These are phyloP conservation scores for Ziziphus jujuba DNA, from an alignment of 306 rosid genomes.

Conservation along the genomic window DNA sequence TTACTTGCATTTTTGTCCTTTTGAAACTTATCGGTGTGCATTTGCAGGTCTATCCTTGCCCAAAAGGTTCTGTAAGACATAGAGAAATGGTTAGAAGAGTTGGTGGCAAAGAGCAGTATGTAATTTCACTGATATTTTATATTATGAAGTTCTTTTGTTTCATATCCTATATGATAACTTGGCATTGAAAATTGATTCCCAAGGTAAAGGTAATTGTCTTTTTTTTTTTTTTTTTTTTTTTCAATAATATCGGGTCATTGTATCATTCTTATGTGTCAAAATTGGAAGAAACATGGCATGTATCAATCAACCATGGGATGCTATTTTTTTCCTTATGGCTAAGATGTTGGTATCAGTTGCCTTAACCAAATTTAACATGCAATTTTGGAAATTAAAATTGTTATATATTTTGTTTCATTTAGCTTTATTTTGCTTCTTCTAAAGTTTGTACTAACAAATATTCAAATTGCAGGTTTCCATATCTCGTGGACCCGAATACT, in stretches of 20 bases:
- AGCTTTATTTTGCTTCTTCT: background rate
- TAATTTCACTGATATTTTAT: slow-evolving; percentile 21
- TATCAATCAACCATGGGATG: background rate
- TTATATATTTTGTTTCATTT: background rate
- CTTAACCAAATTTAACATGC: slow-evolving; percentile 1
- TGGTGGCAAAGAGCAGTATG: slow-evolving; percentile 94
- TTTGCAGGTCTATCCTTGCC: slow-evolving; percentile 90
- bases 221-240: background rate
- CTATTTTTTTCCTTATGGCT: background rate
- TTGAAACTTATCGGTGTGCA: slow-evolving; percentile 25
- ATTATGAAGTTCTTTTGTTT: background rate
- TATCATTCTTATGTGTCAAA: background rate
- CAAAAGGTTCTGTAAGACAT: slow-evolving; percentile 84
- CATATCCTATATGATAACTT: background rate
- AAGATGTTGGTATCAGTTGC: background rate
- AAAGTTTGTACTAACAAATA: slow-evolving; percentile 11
- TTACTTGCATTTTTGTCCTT: slow-evolving; percentile 13
- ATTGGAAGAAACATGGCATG: background rate
- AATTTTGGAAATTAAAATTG: background rate
- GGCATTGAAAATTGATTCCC: background rate
- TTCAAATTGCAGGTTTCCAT: slow-evolving; percentile 80
- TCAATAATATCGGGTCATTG: background rate
- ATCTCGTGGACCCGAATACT: slow-evolving; percentile 66
- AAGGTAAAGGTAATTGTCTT: background rate
- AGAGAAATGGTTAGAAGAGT: slow-evolving; percentile 67